Base-by-base conservation (phyloP, 208 protist species). In the Crithidia brevicula region DNA sequence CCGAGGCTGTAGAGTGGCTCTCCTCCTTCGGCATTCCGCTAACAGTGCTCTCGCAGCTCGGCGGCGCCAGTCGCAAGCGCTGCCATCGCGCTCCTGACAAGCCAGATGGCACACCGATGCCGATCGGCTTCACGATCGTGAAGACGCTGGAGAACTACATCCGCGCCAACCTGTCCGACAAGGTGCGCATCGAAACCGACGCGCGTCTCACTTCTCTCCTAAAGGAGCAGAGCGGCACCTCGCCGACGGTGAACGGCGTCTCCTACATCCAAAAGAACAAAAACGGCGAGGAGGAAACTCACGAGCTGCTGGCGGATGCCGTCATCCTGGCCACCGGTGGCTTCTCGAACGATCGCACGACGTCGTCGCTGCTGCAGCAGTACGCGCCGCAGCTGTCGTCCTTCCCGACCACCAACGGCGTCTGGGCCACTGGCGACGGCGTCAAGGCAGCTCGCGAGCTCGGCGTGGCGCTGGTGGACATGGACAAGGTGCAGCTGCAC, bases 401-500 rank as follows among this genome's bases (percentile, higher is more conserved):
- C 23, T 84, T 88, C 22, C 88, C 96, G 6, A 98, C 95, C 28
- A 98, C 95, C 7, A 98, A 98, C 81, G 96, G 95, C n/a, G 52
- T 79, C 13, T 95, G 67, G 65, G 81, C 89, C 38, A 91, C 81
- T 3, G 92, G 92, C 54, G 90, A 96, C 46, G 89, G 89, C 54
- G 82, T 94, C 3, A 92, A 91, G 68, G 72, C 77, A 18, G 88
- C 81, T 2, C 78, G 74, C 50, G 50, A 77, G 20, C 56, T 97
- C 25, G 88, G 88, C 40, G 94, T 78, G 15, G 54, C 25, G 22
- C 70, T 96, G 11, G 79, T 97, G 3, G 88, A 98, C 72, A 97
- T 98, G 92, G 94, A 98, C 73, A 85, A 97, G 72, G 89, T 98
- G 53, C 91, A 96, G 77, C 73, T 99, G 16, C 98, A 99, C 67